Base-by-base conservation (phyloP, 805 yeast species). In the Metahyphopichia silvanorum region DNA sequence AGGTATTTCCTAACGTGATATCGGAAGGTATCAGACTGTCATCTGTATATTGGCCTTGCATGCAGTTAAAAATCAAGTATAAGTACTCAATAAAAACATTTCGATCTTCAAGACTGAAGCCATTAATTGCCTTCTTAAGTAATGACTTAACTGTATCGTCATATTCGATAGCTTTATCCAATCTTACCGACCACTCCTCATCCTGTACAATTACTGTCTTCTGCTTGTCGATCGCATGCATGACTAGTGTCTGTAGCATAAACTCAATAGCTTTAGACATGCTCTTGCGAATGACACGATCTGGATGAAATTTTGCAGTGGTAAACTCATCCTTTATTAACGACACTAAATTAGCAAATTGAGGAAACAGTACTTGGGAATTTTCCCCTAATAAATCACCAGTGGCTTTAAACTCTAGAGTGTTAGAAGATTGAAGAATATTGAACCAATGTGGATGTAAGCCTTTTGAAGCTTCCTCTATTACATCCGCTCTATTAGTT, bases 381-480 rank as follows among this genome's bases (percentile, higher is more conserved):
- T 56, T 55, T 3, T 55, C 47, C 1, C 76, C 78, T 28, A 75
- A 44, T 7, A 73, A 47, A 16, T 71, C 75, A 3, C 54, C 25
- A 0, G 78, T 69, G 0, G 76, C 43, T 25, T 64, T 68, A 43
- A 59, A 64, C n/a, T 63, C 71, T 1, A 41, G 39, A 0, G 71
- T 61, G 27, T 66, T 68, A 3, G 76, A 57, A 0, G 82, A 64
- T 25, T 56, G 59, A 21, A 66, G 56, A 3, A 81, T 58, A 28
- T 71, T 72, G 51, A 79, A 84, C 86, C 89, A 82, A 53, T 83
- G 76, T 0, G 96, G 96, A 53, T 87, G 79, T 18, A 91, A 60
- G 0, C 97, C 97, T 40, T 76, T 77, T 4, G 53, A 55, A 0
- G 96, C 82, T 52, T 87, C 96, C 47, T 87, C 95, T 2, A 81